Base-by-base conservation (phyloP, 192 early-diverging fungal genomes). In the Pilobolus umbonatus region DNA sequence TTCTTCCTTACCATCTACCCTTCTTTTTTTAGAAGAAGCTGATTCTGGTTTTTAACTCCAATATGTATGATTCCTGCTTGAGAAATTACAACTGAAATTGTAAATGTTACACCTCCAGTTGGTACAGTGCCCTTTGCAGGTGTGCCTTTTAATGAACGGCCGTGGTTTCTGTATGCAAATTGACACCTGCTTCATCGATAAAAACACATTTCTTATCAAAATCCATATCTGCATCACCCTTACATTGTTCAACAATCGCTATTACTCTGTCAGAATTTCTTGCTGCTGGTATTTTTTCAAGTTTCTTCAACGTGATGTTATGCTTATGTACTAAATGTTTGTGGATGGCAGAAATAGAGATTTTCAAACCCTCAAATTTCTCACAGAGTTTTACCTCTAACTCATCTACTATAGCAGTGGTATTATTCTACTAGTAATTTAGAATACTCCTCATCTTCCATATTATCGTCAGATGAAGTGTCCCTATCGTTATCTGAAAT, bases 251-350 rank as follows among this genome's bases (percentile, higher is more conserved):
- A 43, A 62, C 60, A 25, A n/a, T 62, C 51, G 35, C 61, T 35
- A 54, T 44, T 32, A 53, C 50, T 53, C 52, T 48, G 43, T 54
- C 40, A 43, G 34, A 44, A 62, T 54, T 62, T 54, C 61, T 62
- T 62, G 61, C 61, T 35, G 61, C 42, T 44, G 50, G 61, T 55
- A 54, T 25, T 39, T 61, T 62, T 62, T 62, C 60, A 53, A 62
- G 21, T 55, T 62, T 62, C 49, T 62, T 45, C 21, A 62, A 31
- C 52, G 61, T 62, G 25, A 55, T 19, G 17, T 14, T 62, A 55
- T 49, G 38, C 50, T 62, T 62, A 25, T 55, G 51, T 45, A 62
- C 61, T 38, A 62, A 44, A 39, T 55, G 51, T 55, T 17, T 62
- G 49, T 62, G 61, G 15, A 57, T 45, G 28, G 55, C 55, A 45